phyloP scores from a whole-genome alignment of 768 basidiomycete genomes.

The Podaxis pistillaris region DNA sequence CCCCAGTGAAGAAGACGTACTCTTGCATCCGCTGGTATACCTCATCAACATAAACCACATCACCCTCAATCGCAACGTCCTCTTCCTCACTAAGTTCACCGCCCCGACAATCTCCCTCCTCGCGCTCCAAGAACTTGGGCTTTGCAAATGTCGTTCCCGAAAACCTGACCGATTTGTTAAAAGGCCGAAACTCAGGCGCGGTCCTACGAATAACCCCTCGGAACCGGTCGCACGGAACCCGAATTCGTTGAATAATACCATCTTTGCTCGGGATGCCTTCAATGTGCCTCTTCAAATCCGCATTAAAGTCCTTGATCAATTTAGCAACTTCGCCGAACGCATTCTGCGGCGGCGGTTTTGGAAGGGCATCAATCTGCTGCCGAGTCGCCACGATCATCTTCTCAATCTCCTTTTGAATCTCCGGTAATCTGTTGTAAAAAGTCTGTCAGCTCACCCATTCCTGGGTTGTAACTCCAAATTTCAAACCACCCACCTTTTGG shows the following conservation, averaged over 20 bases:
- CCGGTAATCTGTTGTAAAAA: constrained; percentile 50
- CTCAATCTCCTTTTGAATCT: constrained; percentile 60
- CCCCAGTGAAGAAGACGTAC: constrained; percentile 12
- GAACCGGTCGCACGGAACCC: constrained; percentile 48
- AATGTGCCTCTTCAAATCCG: constrained; percentile 42
- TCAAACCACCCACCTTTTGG: constrained; percentile 45
- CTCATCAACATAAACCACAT: constrained; percentile 26
- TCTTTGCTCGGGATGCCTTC: constrained; percentile 51
- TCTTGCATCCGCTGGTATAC: constrained; percentile 20
- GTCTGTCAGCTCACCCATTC: constrained; percentile 55
- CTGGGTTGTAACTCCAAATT: too few species aligned
- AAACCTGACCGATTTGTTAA: constrained; percentile 19
- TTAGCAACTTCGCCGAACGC: constrained; percentile 55
- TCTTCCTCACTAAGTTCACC: too few species aligned
- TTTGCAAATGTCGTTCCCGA: constrained; percentile 11
- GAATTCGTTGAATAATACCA: constrained; percentile 57
- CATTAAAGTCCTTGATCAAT: constrained; percentile 45
- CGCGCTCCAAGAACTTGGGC: constrained; percentile 22
- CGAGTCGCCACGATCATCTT: constrained; percentile 41
- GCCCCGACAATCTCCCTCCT: constrained; percentile 19
- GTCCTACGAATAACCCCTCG: constrained; percentile 46
- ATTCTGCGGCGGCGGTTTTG: constrained; percentile 53
- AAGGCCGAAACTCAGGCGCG: constrained; percentile 59
- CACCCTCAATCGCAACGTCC: too few species aligned
- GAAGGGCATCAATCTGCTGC: constrained; percentile 35